These are phyloP conservation scores for Hypseocharis bilobata DNA, from an alignment of 441 rosid species.

Conservation along the genomic window DNA sequence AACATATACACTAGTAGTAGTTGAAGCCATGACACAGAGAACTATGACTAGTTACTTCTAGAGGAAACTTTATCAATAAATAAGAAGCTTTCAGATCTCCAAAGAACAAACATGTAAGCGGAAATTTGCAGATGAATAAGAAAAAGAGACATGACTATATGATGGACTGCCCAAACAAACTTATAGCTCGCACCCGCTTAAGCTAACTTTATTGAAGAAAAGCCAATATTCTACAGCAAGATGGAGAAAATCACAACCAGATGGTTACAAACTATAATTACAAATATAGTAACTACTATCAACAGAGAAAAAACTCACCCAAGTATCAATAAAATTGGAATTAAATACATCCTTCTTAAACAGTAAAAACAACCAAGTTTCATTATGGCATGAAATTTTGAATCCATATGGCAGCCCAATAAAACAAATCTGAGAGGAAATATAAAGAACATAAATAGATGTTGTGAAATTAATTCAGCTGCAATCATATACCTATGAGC, in stretches of 20 bases:
- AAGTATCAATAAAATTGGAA: not conserved
- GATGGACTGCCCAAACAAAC: no score
- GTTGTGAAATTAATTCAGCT: conserved; percentile 1
- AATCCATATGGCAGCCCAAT: not conserved
- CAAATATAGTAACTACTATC: not conserved
- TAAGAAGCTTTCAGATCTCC: no score
- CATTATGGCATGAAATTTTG: not conserved
- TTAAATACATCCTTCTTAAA: not conserved
- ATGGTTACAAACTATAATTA: no score
- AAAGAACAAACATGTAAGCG: no score
- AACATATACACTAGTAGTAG: no score
- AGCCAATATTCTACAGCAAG: not conserved
- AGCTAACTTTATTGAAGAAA: not conserved
- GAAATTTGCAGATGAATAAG: no score
- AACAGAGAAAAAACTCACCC: not conserved
- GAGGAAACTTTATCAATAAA: no score
- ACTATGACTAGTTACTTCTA: no score
- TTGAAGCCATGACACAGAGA: no score
- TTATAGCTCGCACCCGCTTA: no score
- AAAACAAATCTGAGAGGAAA: not conserved
- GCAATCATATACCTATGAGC: conserved; percentile 29
- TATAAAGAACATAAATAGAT: not conserved
- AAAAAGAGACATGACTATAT: no score
- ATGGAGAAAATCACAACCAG: no score
- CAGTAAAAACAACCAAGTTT: not conserved